phyloP scores from a whole-genome alignment of 2,329 filamentous ascomycete species.

The Lanzia echinophila region DNA sequence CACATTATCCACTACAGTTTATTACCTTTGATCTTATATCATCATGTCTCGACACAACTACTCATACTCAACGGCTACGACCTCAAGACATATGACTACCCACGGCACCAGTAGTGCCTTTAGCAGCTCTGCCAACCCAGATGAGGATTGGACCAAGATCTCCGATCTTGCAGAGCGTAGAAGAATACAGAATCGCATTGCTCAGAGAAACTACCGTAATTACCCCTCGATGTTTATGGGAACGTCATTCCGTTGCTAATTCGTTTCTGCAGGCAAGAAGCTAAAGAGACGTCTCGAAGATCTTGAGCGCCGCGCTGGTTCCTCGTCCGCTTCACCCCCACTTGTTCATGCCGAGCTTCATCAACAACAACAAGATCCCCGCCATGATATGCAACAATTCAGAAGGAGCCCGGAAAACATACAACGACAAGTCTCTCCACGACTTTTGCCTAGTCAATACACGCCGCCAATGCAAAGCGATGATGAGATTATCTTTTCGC shows the following conservation, averaged over 20 bases:
- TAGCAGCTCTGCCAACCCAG: conserved; percentile 86
- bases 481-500: conserved; percentile 62
- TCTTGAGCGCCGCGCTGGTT: conserved; percentile 69
- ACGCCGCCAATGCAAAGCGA: conserved; percentile 54
- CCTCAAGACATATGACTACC: conserved; percentile 55
- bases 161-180: conserved; percentile 91
- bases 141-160: conserved; percentile 99
- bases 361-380: conserved; percentile 24
- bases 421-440: conserved; percentile 35
- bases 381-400: conserved; percentile 27
- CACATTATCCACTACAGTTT: conserved; percentile 5
- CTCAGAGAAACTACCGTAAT: conserved; percentile 93
- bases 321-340: conserved; percentile 50
- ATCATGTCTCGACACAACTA: conserved; percentile 30
- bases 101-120: conserved; percentile 90
- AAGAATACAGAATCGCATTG: conserved; percentile 95
- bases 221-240: conserved; percentile 1
- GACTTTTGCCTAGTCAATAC: conserved; percentile 46
- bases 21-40: conserved; percentile 10
- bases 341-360: conserved; percentile 44
- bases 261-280: conserved; percentile 68
- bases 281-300: conserved; percentile 85
- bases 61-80: conserved; percentile 26
- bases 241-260: conserved; percentile 12
- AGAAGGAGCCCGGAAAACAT: conserved; percentile 25